Base-by-base conservation (phyloP, 805 yeast species). In the Vanderwaltozyma tropicalis region DNA sequence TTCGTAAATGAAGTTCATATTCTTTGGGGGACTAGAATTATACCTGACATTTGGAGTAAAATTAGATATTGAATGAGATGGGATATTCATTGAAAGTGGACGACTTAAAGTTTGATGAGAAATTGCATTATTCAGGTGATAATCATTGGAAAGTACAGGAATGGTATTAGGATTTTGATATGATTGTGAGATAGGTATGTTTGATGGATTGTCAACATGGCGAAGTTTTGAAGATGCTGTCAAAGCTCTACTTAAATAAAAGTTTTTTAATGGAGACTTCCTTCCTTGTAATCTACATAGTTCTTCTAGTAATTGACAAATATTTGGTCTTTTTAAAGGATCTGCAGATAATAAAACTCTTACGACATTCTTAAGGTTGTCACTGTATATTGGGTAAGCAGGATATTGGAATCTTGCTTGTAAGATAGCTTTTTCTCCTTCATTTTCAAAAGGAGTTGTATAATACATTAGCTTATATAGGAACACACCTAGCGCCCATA, bases 401-500 rank as follows among this genome's bases (percentile, higher is more conserved):
- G 78, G 80, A 39, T 68, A 72, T 14, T 71, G 66, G 42, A 65
- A 72, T 18, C 66, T 58, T 14, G 81, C 76, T 42, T 72, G 68
- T 35, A 80, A 50, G 20, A 83, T 82, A 32, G 80, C 80, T 28
- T 62, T 53, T 46, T 82, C 88, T 17, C 78, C 79, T 14, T 68
- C 67, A 22, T 59, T 63, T 56, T 83, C 94, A 53, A 83, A 83
- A 0, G 94, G 94, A 0, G 94, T 83, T 1, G 84, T 82, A 49
- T 80, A 83, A 57, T 80, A 83, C 52, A 92, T 80, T 34, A 83
- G 54, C 53, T 83, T 83, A 63, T 82, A 83, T 25, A 83, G 57
- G 45, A 82, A 79, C 20, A 82, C 74, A 11, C 94, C 94, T 26
- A 83, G 55, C 0, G 94, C 94, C 94, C 94, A 83, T 17, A 83